Evolutionary conservation across 2,329 filamentous ascomycete species (phyloP), one percentile per base, ranked within the genome.

Genomic region (Penicillium sp.): DNA sequence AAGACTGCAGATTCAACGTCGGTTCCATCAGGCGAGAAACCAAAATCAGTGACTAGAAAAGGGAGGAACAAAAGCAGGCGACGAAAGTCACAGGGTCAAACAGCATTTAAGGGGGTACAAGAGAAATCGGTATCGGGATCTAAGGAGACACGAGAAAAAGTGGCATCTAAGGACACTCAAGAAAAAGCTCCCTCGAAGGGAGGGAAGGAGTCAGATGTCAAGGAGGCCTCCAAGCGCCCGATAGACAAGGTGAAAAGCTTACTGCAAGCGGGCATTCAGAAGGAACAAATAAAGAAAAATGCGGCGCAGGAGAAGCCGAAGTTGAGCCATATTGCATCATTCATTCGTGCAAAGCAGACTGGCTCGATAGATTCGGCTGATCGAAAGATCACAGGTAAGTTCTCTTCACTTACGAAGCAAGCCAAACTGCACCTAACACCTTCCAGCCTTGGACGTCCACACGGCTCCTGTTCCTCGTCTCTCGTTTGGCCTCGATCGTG

Each of bases 401-500:
- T 11, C 10, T n/a, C n/a, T 18, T 9, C 17, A 13, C 8, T 23
- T 27, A 9, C 2, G 17, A 13, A 4, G 15, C 8, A 3, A 26
- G 14, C 4, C 17, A 29, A 15, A 29, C 29, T 11, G 13, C 6
- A 7, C 11, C 42, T 53, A 45, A 54, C 27, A 21, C 23, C 16
- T 29, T 11, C 28, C 41, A 66, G 67, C 64, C 31, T 48, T 71
- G 34, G 57, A 64, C 30, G 45, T 74, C 27, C 63, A 74, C 16
- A 72, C 74, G 27, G 66, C 75, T 2, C 69, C 71, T 9, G 76
- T 83, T 8, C 86, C 88, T 1, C 68, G 67, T 17, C 71, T 95
- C 2, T 73, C 79, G 2, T 84, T 93, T 60, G 84, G 86, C 5
- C 73, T 96, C 20, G 87, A 94, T 47, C 78, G 89, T 41, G 91